Evolutionary conservation across 2,329 filamentous ascomycete species (phyloP), one percentile per base, ranked within the genome.

Genomic region (Blastomyces percursus): DNA sequence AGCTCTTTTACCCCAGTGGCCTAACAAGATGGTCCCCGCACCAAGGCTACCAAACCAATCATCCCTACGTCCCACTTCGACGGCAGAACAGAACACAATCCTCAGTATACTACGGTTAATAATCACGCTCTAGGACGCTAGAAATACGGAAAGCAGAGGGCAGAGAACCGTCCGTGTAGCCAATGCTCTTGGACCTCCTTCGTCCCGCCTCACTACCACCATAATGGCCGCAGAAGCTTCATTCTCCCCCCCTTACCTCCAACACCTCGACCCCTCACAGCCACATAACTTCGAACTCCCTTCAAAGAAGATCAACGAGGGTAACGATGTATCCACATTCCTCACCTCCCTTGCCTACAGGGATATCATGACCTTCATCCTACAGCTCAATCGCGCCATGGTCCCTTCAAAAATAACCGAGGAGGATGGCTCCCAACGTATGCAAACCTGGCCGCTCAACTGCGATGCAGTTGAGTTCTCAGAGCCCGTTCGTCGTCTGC

Each of bases 381-480:
- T 96, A 67, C 94, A 97, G 76, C 85, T 99, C 58, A 97, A 96
- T 74, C 85, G 87, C 63, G 84, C 92, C 12, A 85, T 97, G 77
- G 89, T 93, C 67, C 92, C 93, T 0, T 80, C 84, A 24, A 86
- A 82, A 67, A 68, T 71, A 2, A 64, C 71, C 1, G 72, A 75
- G 46, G 73, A 74, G 24, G 69, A 75, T 21, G 64, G 59, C 5
- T 62, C 65, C 19, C 57, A 67, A 2, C 66, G 66, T 8, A 63
- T 70, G 21, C 82, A 83, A 66, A 79, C 81, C n/a, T 86, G 83
- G 80, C 67, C 69, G 4, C 64, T 78, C 24, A 71, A 69, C 44
- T 68, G 75, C 1, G 74, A 79, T 40, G 72, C 80, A 0, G 69
- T 75, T 4, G 73, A 79, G 60, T 78, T 75, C 72, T 81, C 84